Evolutionary conservation across 805 yeast genomes (phyloP), one percentile per base, ranked within the genome.

Genomic region (Jamesozyma jinghongensis): DNA sequence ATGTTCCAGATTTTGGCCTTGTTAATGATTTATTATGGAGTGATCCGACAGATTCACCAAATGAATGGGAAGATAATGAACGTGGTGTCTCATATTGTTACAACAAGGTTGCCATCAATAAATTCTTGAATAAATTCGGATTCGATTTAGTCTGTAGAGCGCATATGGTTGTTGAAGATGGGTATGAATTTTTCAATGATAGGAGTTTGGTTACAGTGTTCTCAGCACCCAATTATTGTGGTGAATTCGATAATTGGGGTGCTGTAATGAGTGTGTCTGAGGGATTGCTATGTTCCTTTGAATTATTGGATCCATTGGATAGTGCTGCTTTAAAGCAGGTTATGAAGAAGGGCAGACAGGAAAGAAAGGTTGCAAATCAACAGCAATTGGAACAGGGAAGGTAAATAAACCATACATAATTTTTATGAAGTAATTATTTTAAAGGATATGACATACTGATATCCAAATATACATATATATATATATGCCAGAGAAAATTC

Each of bases 201-300:
- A 67, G 85, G 52, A 78, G 77, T 56, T 65, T 84, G 42, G 92
- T 84, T 1, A 84, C 94, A 0, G 78, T 84, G 1, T 84, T 84
- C 53, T 74, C 80, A 45, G 94, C 92, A 3, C 94, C 94, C 3
- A 84, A 84, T 56, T 84, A 67, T 32, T 67, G 67, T 49, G 65
- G 73, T 32, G 73, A 68, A 45, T 68, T 68, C 36, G 71, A 87
- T 59, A 86, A 86, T 54, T 86, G 95, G 95, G 96, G 95, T 19
- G 98, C 98, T 2, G 97, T 90, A 4, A 90, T 90, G 97, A 80
- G 94, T 52, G 97, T 90, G 13, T 77, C 85, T 47, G 96, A 90
- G 48, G 97, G 90, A 53, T 70, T 90, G 49, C 68, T 92, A 42
- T 90, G 98, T 63, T 81, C 92, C 46, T 90, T 90, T 63, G 98